Percentiles rank a stretch among this genome's conserved stretches.
Conservation (phyloP, 495 filamentous ascomycete genomes). For the Patellaria atrata region DNA sequence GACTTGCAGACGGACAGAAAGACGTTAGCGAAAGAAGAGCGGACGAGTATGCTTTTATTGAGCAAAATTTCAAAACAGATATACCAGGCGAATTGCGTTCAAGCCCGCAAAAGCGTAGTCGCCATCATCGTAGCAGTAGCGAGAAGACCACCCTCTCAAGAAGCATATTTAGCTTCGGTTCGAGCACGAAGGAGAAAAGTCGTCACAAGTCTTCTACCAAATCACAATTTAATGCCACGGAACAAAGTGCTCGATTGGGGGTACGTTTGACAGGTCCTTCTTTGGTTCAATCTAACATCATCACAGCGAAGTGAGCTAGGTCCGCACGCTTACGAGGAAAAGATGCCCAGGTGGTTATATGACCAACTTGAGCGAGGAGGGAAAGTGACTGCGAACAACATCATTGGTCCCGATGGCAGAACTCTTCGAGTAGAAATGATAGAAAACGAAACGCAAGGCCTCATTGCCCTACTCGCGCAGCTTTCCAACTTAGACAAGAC, state of each 20-base stretch:
- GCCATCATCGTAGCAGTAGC: constrained; percentile 7
- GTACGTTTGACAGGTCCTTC: constrained; percentile 3
- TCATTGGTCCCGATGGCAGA: constrained; percentile 37
- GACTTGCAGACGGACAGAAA: constrained; percentile 35
- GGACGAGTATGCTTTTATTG: constrained; percentile 15
- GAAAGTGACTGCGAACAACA: constrained; percentile 40
- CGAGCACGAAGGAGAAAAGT: constrained; percentile 9
- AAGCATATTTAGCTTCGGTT: constrained; percentile 16
- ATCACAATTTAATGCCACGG: background rate
- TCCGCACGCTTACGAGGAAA: constrained; percentile 69
- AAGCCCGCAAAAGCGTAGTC: constrained; percentile 3
- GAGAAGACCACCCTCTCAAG: constrained; percentile 15
- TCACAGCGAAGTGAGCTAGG: constrained; percentile 56
- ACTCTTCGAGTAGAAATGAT: constrained; percentile 32
- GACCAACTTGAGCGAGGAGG: constrained; percentile 51
- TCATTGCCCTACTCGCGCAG: constrained; percentile 60
- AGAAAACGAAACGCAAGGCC: constrained; percentile 49
- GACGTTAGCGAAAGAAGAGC: constrained; percentile 12
- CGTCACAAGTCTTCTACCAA: constrained; percentile 5
- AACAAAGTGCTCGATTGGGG: constrained; percentile 4
- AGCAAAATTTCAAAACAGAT: constrained; percentile 14
- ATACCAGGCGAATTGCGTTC: constrained; percentile 5
- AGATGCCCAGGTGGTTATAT: constrained; percentile 73
- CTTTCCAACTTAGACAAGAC: constrained; percentile 52
- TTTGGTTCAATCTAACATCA: background rate